Evolutionary conservation across 2,329 filamentous ascomycete genomes (phyloP).

Genomic region (Cadophora luteo-olivacea): DNA sequence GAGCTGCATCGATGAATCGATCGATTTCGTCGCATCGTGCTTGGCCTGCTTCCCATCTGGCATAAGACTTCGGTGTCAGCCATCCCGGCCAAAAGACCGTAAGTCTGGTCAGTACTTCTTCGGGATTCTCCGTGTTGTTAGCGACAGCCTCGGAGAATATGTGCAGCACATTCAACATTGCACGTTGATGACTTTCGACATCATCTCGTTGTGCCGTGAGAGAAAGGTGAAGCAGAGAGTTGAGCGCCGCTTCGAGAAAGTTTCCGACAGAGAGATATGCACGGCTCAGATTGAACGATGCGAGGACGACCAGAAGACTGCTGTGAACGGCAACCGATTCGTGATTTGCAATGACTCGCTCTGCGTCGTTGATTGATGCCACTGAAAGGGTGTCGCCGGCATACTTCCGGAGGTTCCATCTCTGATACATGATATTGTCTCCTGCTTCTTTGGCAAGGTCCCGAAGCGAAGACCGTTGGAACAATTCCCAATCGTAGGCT

Average conservation of each 20-base stretch:
- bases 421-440: slow-evolving; percentile 3
- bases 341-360: slow-evolving; percentile 4
- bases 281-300: slow-evolving; percentile 4
- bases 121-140: not conserved
- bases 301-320: not conserved
- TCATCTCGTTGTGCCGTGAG: slow-evolving; percentile 8
- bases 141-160: not conserved
- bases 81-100: slow-evolving; percentile 2
- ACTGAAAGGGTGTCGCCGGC: slow-evolving; percentile 6
- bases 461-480: slow-evolving; percentile 1
- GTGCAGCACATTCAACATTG: slow-evolving; percentile 7
- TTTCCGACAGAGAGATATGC: not conserved
- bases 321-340: not conserved
- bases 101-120: not conserved
- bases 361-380: not conserved
- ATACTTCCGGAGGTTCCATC: slow-evolving; percentile 12
- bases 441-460: slow-evolving; percentile 9
- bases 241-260: slow-evolving; percentile 7
- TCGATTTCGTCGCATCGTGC: slow-evolving; percentile 9
- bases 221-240: not conserved
- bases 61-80: not conserved
- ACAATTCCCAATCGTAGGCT: not conserved
- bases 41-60: not conserved
- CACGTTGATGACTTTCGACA: slow-evolving; percentile 5
- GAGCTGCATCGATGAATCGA: slow-evolving; percentile 5